Evolutionary conservation across 352 stramenopile species (phyloP).

Genomic region (Globisporangium viniferum): DNA sequence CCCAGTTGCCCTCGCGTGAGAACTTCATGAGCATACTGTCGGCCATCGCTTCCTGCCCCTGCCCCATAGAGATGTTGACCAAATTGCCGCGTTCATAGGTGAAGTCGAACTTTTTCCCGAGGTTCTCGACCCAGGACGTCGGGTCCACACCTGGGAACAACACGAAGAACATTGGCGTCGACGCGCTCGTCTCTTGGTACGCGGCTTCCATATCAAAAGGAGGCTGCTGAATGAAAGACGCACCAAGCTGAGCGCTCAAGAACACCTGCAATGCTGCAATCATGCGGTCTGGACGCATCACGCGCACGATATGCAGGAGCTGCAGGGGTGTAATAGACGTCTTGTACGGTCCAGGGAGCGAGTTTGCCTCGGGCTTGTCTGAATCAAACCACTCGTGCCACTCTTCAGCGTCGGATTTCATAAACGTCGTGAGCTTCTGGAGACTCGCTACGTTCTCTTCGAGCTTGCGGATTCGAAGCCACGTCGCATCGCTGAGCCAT

Average conservation of each 20-base stretch:
- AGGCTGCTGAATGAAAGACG: slow-evolving; percentile 74
- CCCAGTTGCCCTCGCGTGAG: slow-evolving; percentile 77
- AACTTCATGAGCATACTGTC: slow-evolving; percentile 70
- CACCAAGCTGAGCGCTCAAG: slow-evolving; percentile 48
- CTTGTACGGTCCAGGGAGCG: slow-evolving; percentile 89
- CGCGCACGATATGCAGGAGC: slow-evolving; percentile 76
- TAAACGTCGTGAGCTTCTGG: slow-evolving; percentile 90
- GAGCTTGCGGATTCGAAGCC: slow-evolving; percentile 89
- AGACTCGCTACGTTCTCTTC: slow-evolving; percentile 85
- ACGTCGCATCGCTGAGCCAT: slow-evolving; percentile 88
- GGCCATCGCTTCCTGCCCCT: slow-evolving; percentile 79
- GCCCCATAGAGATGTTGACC: slow-evolving; percentile 88
- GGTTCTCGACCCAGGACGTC: slow-evolving; percentile 77
- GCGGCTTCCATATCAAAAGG: slow-evolving; percentile 85
- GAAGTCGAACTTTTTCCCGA: slow-evolving; percentile 81
- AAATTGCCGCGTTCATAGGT: slow-evolving; percentile 75
- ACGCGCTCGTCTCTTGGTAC: slow-evolving; percentile 88
- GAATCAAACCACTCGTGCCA: slow-evolving; percentile 94
- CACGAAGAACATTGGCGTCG: slow-evolving; percentile 92
- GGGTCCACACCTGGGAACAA: slow-evolving; percentile 91
- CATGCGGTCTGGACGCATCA: slow-evolving; percentile 83
- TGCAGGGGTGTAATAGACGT: slow-evolving; percentile 38
- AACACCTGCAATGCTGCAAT: slow-evolving; percentile 69
- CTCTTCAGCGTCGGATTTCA: slow-evolving; percentile 95
- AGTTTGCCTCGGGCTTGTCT: slow-evolving; percentile 86